Evolutionary conservation across 441 rosid genomes (phyloP), one percentile per base, ranked within the genome.

Genomic region (Populus hybrid): DNA sequence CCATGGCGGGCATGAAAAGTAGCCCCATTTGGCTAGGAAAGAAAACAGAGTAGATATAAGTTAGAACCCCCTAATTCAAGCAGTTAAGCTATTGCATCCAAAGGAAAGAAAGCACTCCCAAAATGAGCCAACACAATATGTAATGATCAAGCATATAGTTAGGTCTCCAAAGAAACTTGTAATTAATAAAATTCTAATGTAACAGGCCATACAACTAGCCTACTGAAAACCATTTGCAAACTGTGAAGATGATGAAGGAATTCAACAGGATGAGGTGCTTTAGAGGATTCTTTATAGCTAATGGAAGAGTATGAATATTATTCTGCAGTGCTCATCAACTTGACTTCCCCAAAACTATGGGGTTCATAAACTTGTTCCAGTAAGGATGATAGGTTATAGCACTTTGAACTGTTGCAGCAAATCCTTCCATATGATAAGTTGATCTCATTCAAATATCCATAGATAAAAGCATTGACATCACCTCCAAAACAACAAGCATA

Each of bases 1-100:
- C 89, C 93, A 83, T 87, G 82, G 74, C 74, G 90, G 69, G 79
- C 10, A 72, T 87, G 86, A 77, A 71, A 87, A 32, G 93, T 87
- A 83, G 89, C 87, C 70, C 93, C 97, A 77, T 90, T 90, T 76
- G 88, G 88, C 95, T 90, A 81, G 53, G 65, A 30, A 78, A 67
- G 68, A 68, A 73, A 16, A 70, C 32, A 74, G 2, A 72, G 38
- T 23, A 24, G 6, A 38, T 14, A 9, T 42, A 71, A 57, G 35
- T 40, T 40, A 40, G 50, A 79, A 61, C 9, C 28, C 53, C 64
- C 18, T 3, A 32, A 16, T 61, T 8, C 30, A 53, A 18, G 30
- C 12, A 72, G 53, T 50, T 18, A 32, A 75, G 10, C 20, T 46
- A 53, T 30, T 8, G 8, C 11, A 72, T 14, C 28, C 18, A 66